Base-by-base conservation (phyloP, 179 eudicot genomes). In the Heliamphora pulchella region DNA sequence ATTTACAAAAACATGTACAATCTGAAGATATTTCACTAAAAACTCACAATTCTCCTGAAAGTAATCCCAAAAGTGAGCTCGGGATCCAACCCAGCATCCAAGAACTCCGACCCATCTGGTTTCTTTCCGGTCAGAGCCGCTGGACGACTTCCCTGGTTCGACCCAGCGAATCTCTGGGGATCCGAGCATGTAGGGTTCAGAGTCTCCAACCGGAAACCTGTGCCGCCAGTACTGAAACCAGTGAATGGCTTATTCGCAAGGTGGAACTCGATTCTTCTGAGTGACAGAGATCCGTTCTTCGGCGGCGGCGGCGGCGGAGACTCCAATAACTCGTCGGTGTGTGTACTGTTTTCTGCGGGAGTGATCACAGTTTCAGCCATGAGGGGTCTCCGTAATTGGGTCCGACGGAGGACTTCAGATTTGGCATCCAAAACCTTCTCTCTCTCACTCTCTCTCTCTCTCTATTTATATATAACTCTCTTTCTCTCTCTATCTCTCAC, bases 31-130 rank as follows among this genome's bases (percentile, higher is more conserved):
- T 11, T 41, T n/a, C 20, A 4, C 22, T 44, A 17, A 50, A 1
- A 70, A 69, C 97, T 89, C 84, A 94, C 98, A 74, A 96, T 96
- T 81, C 96, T 86, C 41, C 88, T 87, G n/a, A 89, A 83, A 73
- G 90, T 82, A 57, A 90, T 87, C 77, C 90, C 81, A 57, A 86
- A 86, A 15, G 83, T 81, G 77, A 96, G 82, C 79, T 90, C 92
- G 9, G 91, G 87, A 81, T 91, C 95, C 74, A 87, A 54, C 51
- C 83, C 85, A 69, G 61, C 71, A 53, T 85, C 92, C 41, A 82
- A 65, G 11, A 74, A 54, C 64, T 88, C 88, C 14, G 82, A 57
- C 62, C 80, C 75, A 43, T 85, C 89, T 0, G 84, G 9, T 46
- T 41, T 84, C 86, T 81, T 87, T 43, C 64, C 70, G 0, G 76